phyloP scores from a whole-genome alignment of 331 rosid species.

The Stylosanthes scabra region DNA sequence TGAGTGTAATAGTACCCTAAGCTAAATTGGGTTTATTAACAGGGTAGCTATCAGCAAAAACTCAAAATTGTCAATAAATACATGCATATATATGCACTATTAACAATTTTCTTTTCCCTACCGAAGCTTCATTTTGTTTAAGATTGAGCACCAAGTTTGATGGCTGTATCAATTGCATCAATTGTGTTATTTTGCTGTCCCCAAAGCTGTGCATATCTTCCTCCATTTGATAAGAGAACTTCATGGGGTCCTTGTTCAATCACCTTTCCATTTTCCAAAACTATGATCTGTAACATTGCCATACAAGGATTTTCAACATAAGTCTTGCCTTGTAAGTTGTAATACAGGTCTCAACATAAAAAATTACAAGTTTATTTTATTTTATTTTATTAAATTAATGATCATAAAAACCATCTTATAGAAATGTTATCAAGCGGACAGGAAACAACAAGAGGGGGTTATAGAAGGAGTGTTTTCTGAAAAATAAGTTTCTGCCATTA shows the following conservation, averaged over 20 bases:
- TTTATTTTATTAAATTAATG: too few species aligned
- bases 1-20: background rate
- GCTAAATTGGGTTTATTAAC: constrained; percentile 21
- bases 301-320: background rate
- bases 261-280: constrained; percentile 94
- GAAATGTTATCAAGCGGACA: too few species aligned
- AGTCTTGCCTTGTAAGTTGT: background rate
- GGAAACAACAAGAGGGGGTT: too few species aligned
- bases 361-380: background rate
- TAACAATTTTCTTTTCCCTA: constrained; percentile 11
- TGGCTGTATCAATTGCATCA: constrained; percentile 71
- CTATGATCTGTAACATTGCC: constrained; percentile 70
- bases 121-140: background rate
- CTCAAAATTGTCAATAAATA: constrained; percentile 28
- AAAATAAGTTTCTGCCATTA: too few species aligned
- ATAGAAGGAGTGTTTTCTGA: too few species aligned
- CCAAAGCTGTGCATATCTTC: constrained; percentile 99
- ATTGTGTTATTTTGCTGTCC: constrained; percentile 92
- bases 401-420: too few species aligned
- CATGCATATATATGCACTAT: background rate
- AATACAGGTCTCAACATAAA: background rate
- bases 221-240: constrained; percentile 71
- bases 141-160: constrained; percentile 50
- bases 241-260: constrained; percentile 96
- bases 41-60: constrained; percentile 8